Evolutionary conservation across 2,329 filamentous ascomycete species (phyloP).

Genomic region (Gaeumannomyces tritici): DNA sequence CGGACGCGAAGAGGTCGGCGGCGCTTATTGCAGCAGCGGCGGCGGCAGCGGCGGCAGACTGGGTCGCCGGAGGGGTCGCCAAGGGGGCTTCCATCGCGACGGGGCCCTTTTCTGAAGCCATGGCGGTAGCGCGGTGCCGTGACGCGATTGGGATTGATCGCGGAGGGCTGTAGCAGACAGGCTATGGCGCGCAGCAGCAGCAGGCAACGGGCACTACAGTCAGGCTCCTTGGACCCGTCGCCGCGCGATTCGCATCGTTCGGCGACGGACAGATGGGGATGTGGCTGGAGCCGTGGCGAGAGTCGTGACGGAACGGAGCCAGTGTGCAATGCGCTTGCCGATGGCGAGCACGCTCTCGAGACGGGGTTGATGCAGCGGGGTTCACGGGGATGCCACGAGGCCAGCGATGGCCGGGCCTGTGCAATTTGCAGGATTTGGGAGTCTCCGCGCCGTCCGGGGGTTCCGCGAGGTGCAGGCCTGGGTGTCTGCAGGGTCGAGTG

Average conservation of each 20-base stretch:
- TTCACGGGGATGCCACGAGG: not conserved
- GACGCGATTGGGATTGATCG: not conserved
- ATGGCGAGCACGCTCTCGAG: not conserved
- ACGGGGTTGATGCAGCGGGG: not conserved
- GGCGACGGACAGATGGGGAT: slow-evolving; percentile 13
- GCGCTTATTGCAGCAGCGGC: slow-evolving; percentile 25
- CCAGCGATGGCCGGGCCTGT: not conserved
- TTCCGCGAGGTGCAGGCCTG: not conserved
- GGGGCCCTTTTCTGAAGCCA: slow-evolving; percentile 44
- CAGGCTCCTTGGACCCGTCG: not conserved
- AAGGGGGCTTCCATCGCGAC: slow-evolving; percentile 42
- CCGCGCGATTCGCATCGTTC: slow-evolving; percentile 12
- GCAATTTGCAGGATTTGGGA: not conserved
- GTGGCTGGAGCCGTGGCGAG: slow-evolving; percentile 24
- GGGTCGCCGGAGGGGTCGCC: slow-evolving; percentile 22
- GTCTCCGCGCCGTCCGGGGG: not conserved
- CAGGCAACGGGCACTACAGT: not conserved
- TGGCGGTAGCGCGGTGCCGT: slow-evolving; percentile 20
- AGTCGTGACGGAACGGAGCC: slow-evolving; percentile 12
- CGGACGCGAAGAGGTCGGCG: slow-evolving; percentile 29
- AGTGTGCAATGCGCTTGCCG: slow-evolving; percentile 1
- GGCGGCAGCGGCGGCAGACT: slow-evolving; percentile 23
- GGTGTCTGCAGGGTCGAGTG: not conserved
- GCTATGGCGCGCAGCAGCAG: not conserved
- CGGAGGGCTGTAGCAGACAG: not conserved